Base-by-base conservation (phyloP, 2,329 filamentous ascomycete genomes). In the Chalara sp. region DNA sequence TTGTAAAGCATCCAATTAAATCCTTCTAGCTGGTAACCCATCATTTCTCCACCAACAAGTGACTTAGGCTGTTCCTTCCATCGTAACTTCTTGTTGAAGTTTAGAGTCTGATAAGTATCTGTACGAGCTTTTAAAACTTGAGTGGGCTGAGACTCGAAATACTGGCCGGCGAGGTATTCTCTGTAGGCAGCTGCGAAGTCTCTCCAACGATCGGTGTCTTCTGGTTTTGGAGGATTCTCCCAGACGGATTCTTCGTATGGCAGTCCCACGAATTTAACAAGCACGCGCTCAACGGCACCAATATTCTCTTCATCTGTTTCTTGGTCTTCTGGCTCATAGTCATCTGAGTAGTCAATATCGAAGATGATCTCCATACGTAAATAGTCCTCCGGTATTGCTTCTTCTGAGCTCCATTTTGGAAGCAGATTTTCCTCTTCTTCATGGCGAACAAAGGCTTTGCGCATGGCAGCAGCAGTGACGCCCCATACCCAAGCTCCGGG, bases 1-100 rank as follows among this genome's bases (percentile, higher is more conserved):
- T 93, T 93, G 66, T 87, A 91, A 53, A 96, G 84, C 2, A 99
- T 79, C 91, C 93, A 99, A 62, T 97, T 96, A 47, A 96, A 74
- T 21, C 93, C 93, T 53, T 96, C 88, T 43, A 95, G 71, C 65
- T 99, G 93, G 62, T 99, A 97, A 33, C 83, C 80, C 91, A 97
- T 97, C 52, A 97, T 73, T 57, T 90, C 81, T 29, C 91, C 90
- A 35, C 87, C 83, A 32, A 79, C 80, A 6, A 97, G 74, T 11
- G 82, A 82, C 1, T 76, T 70, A 0, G 93, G 93, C 62, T 97
- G 92, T 11, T 74, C 70, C 37, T 82, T 74, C 56, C 89, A 76
- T 57, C 89, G 80, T 8, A 37, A 37, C 5, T 78, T 74, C n/a
- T 70, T 70, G 50, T 76, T 73, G 59, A 96, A 96, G 42, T 84